A percentile compares a stretch with the other conserved stretches of the same genome.
phyloP scores from a whole-genome alignment of 805 yeast species.

The Lachancea cidri region DNA sequence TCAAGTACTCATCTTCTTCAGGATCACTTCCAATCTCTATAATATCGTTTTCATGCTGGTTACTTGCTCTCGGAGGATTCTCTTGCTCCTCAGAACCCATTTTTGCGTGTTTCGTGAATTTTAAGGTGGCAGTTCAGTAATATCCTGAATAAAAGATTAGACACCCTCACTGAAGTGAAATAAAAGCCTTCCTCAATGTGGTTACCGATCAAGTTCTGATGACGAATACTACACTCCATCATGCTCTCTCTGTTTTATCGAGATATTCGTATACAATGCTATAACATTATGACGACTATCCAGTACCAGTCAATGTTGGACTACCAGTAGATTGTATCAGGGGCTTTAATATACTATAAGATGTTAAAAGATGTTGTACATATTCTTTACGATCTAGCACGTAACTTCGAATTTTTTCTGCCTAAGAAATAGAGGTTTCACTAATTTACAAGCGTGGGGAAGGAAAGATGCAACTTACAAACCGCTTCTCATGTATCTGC shows the following conservation, averaged over 20 bases:
- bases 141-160: background rate
- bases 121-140: background rate
- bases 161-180: background rate
- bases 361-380: background rate
- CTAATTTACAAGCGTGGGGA: conserved; percentile 12
- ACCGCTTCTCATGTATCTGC: conserved; percentile 92
- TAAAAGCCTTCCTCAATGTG: background rate
- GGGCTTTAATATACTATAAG: background rate
- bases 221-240: no score
- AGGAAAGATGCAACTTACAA: conserved; percentile 25
- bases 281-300: no score
- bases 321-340: no score
- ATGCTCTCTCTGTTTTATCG: no score
- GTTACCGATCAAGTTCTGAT: no score
- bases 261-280: no score
- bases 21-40: conserved; percentile 28
- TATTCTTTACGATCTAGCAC: background rate
- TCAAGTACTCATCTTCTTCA: conserved; percentile 22
- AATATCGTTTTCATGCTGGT: conserved; percentile 7
- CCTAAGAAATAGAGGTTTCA: conserved; percentile 3
- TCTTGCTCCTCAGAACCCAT: conserved; percentile 2
- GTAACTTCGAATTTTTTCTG: background rate
- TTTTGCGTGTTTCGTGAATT: background rate
- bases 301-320: no score
- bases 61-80: background rate